These are phyloP conservation scores for Chalciporus piperatoides DNA, from an alignment of 1,284 basidiomycete genomes.

Conservation along the genomic window DNA sequence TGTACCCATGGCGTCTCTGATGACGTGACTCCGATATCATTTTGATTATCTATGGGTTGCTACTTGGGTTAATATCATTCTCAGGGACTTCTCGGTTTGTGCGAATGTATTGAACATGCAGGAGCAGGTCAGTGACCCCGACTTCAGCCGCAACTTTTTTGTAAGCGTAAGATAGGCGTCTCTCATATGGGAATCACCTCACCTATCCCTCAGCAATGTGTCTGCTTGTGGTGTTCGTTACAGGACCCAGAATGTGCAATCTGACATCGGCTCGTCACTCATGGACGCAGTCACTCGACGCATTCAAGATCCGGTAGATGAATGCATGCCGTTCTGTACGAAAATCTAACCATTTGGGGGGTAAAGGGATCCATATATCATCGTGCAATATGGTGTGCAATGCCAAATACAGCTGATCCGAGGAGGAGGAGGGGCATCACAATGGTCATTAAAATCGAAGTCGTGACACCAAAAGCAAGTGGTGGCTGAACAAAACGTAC, in stretches of 20 bases:
- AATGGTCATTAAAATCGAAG: background rate
- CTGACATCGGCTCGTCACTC: too few relatives aligned
- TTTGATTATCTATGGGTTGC: background rate
- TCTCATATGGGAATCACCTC: too few relatives aligned
- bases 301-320: too few relatives aligned
- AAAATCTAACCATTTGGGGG: background rate
- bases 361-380: background rate
- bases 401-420: background rate
- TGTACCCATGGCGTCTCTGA: conserved; percentile 19
- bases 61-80: background rate
- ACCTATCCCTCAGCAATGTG: too few relatives aligned
- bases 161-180: too few relatives aligned
- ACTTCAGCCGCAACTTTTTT: background rate
- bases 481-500: conserved; percentile 15
- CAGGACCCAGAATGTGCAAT: too few relatives aligned
- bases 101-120: background rate
- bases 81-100: background rate
- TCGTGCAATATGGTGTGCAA: background rate
- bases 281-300: too few relatives aligned
- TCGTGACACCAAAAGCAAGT: background rate
- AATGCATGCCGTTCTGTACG: too few relatives aligned
- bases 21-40: conserved; percentile 44
- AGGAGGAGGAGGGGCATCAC: background rate
- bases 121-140: too few relatives aligned
- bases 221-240: too few relatives aligned